These are phyloP conservation scores for Clausena lansium DNA, from an alignment of 345 rosid species.

Conservation along the genomic window DNA sequence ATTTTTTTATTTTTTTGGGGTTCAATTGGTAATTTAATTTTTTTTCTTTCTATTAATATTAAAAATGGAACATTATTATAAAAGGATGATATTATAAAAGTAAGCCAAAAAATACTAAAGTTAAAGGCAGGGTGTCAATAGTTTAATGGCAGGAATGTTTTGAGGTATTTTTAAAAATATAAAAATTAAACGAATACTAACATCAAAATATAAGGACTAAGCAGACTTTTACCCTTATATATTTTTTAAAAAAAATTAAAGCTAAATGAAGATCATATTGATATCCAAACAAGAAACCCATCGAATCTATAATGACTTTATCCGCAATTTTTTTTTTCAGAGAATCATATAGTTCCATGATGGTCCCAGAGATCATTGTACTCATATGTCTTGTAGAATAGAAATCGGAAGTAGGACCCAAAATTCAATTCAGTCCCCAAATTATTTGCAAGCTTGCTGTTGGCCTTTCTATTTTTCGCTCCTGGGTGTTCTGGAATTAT, in stretches of 20 bases:
- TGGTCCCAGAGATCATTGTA: constrained; percentile 16
- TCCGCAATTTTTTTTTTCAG: neutral
- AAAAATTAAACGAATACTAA: too few relatives aligned
- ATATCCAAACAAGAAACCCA: neutral
- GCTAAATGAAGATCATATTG: neutral
- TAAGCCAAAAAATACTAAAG: too few relatives aligned
- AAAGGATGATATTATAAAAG: too few relatives aligned
- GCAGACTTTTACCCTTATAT: too few relatives aligned
- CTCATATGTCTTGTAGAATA: neutral
- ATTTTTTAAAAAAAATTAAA: neutral
- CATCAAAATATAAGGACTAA: too few relatives aligned
- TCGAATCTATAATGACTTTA: neutral
- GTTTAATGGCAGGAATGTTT: too few relatives aligned
- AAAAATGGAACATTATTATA: too few relatives aligned
- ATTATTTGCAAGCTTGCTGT: neutral
- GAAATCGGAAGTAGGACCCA: neutral
- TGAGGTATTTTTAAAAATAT: too few relatives aligned
- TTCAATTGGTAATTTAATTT: too few relatives aligned
- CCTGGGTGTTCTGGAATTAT: neutral
- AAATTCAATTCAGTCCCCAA: neutral
- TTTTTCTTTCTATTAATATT: too few relatives aligned
- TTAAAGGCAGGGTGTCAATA: too few relatives aligned
- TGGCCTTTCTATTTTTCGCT: neutral
- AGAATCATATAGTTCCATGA: neutral
- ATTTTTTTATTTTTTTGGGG: too few relatives aligned